These are phyloP conservation scores for Orychophragmus violaceus DNA, from an alignment of 345 rosid species.

Conservation along the genomic window DNA sequence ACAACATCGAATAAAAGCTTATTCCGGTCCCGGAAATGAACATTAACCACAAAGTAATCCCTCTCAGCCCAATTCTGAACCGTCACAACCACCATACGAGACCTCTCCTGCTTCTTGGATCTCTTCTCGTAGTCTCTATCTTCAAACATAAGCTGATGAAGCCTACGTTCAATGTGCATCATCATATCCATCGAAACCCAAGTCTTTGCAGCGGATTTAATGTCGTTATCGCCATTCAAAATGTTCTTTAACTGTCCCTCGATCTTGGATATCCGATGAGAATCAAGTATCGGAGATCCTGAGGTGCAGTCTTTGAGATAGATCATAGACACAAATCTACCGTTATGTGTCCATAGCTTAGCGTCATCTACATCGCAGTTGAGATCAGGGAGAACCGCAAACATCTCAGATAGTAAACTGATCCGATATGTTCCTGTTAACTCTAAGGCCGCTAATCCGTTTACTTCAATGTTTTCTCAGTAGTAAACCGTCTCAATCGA, in stretches of 20 bases:
- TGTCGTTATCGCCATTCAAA: conserved; percentile 77
- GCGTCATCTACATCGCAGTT: no score
- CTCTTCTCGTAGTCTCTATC: no score
- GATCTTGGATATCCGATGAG: no score
- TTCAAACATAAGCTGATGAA: no score
- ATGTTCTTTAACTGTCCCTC: conserved; percentile 57
- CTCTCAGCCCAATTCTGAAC: no score
- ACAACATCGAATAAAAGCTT: conserved; percentile 84
- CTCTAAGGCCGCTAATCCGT: conserved; percentile 59
- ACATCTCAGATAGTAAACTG: conserved; percentile 66
- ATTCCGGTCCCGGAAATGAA: conserved; percentile 79
- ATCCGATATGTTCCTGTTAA: conserved; percentile 71
- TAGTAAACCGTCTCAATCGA: conserved; percentile 51
- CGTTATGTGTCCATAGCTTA: no score
- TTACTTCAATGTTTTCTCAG: conserved; percentile 39
- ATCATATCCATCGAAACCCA: conserved; percentile 57
- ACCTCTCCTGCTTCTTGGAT: conserved; percentile 35
- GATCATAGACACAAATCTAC: conserved; percentile 56
- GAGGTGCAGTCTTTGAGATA: conserved; percentile 55
- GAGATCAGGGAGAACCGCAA: conserved; percentile 70
- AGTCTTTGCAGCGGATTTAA: conserved; percentile 67
- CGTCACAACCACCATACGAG: conserved; percentile 49
- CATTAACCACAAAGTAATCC: conserved; percentile 76
- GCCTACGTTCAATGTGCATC: conserved; percentile 79
- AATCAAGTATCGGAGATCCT: conserved; percentile 63